Conservation (phyloP, 2,329 filamentous ascomycete species). For the Lachnellula cervina region DNA sequence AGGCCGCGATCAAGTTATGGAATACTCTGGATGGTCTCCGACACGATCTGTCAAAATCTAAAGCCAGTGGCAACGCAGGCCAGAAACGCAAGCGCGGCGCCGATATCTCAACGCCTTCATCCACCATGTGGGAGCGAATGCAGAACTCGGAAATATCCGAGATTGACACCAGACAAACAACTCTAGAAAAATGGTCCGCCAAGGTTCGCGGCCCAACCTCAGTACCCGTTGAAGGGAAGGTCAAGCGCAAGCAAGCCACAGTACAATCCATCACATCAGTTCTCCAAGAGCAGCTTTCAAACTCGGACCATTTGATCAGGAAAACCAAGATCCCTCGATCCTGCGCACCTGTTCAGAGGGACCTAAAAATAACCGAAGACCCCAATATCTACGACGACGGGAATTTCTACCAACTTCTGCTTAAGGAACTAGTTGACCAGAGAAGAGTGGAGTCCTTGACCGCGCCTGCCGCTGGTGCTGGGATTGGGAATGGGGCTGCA, state of each 20-base stretch:
- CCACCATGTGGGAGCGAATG: constrained; percentile 70
- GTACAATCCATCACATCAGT: constrained; percentile 60
- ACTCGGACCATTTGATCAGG: constrained; percentile 62
- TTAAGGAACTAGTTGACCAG: constrained; percentile 91
- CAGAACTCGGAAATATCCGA: constrained; percentile 57
- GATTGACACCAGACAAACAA: constrained; percentile 58
- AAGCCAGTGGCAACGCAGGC: constrained; percentile 40
- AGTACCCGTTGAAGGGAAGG: constrained; percentile 51
- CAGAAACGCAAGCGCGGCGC: constrained; percentile 58
- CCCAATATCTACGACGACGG: constrained; percentile 80
- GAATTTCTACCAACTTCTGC: constrained; percentile 86
- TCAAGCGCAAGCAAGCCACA: constrained; percentile 40
- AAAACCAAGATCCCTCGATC: constrained; percentile 68
- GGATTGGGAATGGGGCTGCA: constrained; percentile 35
- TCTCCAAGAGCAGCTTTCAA: constrained; percentile 63
- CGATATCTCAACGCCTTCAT: constrained; percentile 51
- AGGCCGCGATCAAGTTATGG: constrained; percentile 79
- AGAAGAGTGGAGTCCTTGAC: constrained; percentile 65
- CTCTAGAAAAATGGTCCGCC: constrained; percentile 85
- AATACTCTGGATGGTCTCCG: constrained; percentile 72
- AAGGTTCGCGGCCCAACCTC: constrained; percentile 65
- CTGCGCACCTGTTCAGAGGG: constrained; percentile 67
- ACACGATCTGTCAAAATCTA: constrained; percentile 49
- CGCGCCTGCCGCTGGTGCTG: constrained; percentile 31
- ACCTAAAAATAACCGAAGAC: constrained; percentile 53